Base-by-base conservation (phyloP, 177 flowering plant species). In the Vitis hybrid region DNA sequence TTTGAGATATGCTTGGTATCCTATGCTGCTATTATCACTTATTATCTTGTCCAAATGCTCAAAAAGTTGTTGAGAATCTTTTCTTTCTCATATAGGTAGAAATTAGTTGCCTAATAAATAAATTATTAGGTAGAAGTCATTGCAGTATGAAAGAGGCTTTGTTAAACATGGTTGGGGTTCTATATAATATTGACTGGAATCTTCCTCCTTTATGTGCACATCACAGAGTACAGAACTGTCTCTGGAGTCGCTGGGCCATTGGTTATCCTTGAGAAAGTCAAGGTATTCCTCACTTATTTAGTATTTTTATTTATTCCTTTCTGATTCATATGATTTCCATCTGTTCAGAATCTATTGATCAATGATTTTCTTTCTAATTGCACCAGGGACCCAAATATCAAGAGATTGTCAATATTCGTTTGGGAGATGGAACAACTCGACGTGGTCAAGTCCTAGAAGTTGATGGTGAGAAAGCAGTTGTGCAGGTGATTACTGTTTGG, bases 241-340 rank as follows among this genome's bases (percentile, higher is more conserved):
- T 91, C 97, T 71, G 98, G 97, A 63, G 99, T 96, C 81, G 99
- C 98, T 48, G 99, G 99, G 61, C 99, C 99, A 14, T 83, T 96
- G 57, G 97, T 96, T 80, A 96, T 96, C 62, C 90, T 96, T 58
- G 99, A 96, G 9, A 96, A 93, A 87, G 99, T 96, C 41, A 96
- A 96, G 97, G 97, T 96, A 70, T 66, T 61, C 24, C 54, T 30
- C 58, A 56, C 35, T 72, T 52, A 27, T 9, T 48, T 10, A 4
- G 30, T 64, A 12, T 61, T 61, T 3, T 65, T 76, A 41, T 24
- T 11, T 9, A 52, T 30, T 51, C 54, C 11, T 12, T 58, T 24
- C 46, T 49, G 13, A 56, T 20, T 12, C 11, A 11, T 68, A 30
- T 64, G 62, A 20, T 8, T 20, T 13, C 9, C 11, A 55, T 61